These are phyloP conservation scores for Excoecaria cochinchinensis DNA, from an alignment of 345 rosid species.

Conservation along the genomic window DNA sequence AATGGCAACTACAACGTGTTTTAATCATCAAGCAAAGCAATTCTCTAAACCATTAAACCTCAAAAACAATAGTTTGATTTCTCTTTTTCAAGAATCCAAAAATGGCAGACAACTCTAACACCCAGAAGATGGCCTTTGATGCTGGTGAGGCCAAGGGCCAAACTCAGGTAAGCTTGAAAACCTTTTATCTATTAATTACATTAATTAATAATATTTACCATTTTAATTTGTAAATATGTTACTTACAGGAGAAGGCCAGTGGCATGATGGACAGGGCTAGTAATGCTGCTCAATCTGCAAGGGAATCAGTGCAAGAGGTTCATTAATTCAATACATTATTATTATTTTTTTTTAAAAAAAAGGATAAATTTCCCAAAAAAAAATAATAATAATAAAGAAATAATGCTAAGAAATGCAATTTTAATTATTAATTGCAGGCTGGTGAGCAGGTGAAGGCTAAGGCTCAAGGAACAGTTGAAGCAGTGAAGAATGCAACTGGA, in stretches of 20 bases:
- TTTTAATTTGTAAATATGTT: neutral
- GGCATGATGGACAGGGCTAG: constrained; percentile 53
- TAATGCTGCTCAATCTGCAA: constrained; percentile 62
- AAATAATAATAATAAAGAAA: neutral
- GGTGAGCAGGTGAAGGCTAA: constrained; percentile 54
- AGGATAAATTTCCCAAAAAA: neutral
- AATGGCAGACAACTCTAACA: constrained; percentile 21
- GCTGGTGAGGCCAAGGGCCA: constrained; percentile 61
- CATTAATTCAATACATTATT: neutral
- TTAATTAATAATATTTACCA: neutral
- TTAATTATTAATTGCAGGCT: constrained; percentile 33
- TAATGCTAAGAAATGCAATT: neutral
- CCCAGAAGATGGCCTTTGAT: constrained; percentile 38
- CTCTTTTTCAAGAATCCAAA: neutral
- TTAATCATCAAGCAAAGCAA: neutral
- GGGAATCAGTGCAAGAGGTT: constrained; percentile 61
- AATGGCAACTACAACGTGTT: neutral
- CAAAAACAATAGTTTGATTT: too few species aligned
- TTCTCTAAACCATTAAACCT: neutral
- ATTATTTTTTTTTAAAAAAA: too few species aligned
- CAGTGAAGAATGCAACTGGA: constrained; percentile 53
- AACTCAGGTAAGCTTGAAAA: constrained; percentile 34
- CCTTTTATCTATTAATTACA: neutral
- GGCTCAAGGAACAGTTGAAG: constrained; percentile 63
- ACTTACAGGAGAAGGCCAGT: constrained; percentile 58